Percentiles rank a stretch among this genome's conserved stretches.
Evolutionary conservation across 106 monocot genomes (phyloP).

Genomic region (Cymbidium sinense): DNA sequence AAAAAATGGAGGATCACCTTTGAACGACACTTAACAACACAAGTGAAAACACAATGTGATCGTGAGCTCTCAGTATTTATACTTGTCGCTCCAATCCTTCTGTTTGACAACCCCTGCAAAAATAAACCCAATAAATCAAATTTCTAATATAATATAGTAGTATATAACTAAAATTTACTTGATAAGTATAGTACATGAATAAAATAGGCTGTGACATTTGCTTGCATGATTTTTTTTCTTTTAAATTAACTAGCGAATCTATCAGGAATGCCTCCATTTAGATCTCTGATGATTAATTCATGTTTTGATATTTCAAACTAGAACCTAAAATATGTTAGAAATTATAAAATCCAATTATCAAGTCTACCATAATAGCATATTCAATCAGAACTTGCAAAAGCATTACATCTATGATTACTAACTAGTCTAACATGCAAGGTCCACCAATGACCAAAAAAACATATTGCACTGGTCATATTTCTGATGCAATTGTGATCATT

Average conservation of each 20-base stretch:
- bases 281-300: background rate
- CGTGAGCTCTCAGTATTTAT: constrained; percentile 97
- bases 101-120: constrained; percentile 74
- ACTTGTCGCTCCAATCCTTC: constrained; percentile 88
- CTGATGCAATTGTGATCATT: background rate
- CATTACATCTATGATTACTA: background rate
- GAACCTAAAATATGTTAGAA: background rate
- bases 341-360: background rate
- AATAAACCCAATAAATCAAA: background rate
- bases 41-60: constrained; percentile 98
- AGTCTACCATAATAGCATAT: background rate
- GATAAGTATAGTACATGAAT: background rate
- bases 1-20: constrained; percentile 47
- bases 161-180: background rate
- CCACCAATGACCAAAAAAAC: background rate
- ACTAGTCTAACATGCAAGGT: background rate
- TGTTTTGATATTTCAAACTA: background rate
- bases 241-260: background rate
- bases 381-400: background rate
- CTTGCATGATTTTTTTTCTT: background rate
- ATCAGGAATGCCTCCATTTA: background rate
- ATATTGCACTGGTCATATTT: background rate
- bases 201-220: no score
- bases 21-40: constrained; percentile 80
- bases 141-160: background rate